Evolutionary conservation across 148 eudicot species (phyloP).

Genomic region (Salicornia ramosissima): DNA sequence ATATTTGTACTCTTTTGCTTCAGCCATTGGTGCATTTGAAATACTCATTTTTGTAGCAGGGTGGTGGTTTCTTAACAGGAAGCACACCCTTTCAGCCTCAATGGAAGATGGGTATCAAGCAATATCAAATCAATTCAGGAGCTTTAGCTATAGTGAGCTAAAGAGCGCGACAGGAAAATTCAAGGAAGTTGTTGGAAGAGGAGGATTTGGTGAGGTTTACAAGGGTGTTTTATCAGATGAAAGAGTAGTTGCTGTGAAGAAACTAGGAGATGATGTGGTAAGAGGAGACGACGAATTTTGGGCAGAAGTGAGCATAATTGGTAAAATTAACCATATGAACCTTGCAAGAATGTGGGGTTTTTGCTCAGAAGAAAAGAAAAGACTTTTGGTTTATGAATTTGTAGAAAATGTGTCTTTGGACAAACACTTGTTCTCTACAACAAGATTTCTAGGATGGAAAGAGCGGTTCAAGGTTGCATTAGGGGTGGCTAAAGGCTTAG

Average conservation of each 20-base stretch:
- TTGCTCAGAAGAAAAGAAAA: slow-evolving; percentile 44
- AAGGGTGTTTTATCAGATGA: slow-evolving; percentile 46
- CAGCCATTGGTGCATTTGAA: slow-evolving; percentile 42
- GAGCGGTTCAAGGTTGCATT: slow-evolving; percentile 46
- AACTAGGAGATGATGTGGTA: slow-evolving; percentile 38
- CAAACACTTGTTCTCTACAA: slow-evolving; percentile 36
- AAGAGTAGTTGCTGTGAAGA: slow-evolving; percentile 55
- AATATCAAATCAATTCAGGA: slow-evolving; percentile 50
- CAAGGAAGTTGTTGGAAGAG: slow-evolving; percentile 47
- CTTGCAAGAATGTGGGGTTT: slow-evolving; percentile 69
- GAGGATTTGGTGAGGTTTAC: slow-evolving; percentile 56
- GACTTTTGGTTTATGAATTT: slow-evolving; percentile 57
- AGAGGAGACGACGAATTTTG: slow-evolving; percentile 61
- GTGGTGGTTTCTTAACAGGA: slow-evolving; percentile 47
- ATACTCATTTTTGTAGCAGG: slow-evolving; percentile 30
- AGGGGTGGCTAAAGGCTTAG: slow-evolving; percentile 64
- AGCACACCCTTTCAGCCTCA: slow-evolving; percentile 31
- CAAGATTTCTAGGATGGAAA: slow-evolving; percentile 41
- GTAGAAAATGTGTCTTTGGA: slow-evolving; percentile 48
- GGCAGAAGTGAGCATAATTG: slow-evolving; percentile 66
- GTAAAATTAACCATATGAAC: slow-evolving; percentile 64
- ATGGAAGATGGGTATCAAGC: slow-evolving; percentile 52
- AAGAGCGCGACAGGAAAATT: slow-evolving; percentile 43
- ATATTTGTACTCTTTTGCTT: slow-evolving; percentile 45
- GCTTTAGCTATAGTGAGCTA: slow-evolving; percentile 49